Base-by-base conservation (phyloP, 768 basidiomycete genomes). In the Ramaria rubella region DNA sequence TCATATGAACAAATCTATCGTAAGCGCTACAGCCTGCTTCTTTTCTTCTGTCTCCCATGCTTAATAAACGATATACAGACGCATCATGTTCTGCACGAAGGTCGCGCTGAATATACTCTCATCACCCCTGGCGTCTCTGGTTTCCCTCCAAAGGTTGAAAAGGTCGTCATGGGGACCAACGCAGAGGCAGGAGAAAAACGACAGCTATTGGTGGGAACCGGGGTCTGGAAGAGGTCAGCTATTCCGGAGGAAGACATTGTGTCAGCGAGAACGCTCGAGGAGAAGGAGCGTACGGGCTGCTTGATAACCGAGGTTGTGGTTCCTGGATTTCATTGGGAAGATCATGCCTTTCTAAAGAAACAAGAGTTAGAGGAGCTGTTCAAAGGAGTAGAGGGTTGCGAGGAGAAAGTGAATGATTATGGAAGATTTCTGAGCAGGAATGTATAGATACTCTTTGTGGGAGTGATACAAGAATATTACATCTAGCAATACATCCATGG, bases 261-360 rank as follows among this genome's bases (percentile, higher is more conserved):
- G 30, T 46, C 49, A 4, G 63, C 31, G 14, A n/a, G 12, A 14
- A 3, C 36, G 12, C 36, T n/a, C 3, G 14, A 38, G 14, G 65
- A 72, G 40, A 65, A 67, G 57, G 66, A 72, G 33, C 57, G 62
- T n/a, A 68, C 69, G 0, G 76, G 80, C 4, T 81, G 80, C 59
- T 65, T 85, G 54, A 81, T 85, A 60, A 78, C 76, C 17, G 81
- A 83, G 67, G 75, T 83, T 4, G 80, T 82, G n/a, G 75, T 81
- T 11, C 81, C 81, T 1, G 80, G 78, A 3, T 80, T 81, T 60
- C 63, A 72, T 34, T 80, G 76, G 77, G 74, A 76, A 51, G 80
- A 80, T 60, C 80, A 81, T 59, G 52, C 66, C 19, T 81, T 72
- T 59, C 60, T 81, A 65, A 72, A 69, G n/a, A 58, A 38, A 58